Conservation (phyloP, 2,329 filamentous ascomycete genomes). For the Paramyrothecium roridum region DNA sequence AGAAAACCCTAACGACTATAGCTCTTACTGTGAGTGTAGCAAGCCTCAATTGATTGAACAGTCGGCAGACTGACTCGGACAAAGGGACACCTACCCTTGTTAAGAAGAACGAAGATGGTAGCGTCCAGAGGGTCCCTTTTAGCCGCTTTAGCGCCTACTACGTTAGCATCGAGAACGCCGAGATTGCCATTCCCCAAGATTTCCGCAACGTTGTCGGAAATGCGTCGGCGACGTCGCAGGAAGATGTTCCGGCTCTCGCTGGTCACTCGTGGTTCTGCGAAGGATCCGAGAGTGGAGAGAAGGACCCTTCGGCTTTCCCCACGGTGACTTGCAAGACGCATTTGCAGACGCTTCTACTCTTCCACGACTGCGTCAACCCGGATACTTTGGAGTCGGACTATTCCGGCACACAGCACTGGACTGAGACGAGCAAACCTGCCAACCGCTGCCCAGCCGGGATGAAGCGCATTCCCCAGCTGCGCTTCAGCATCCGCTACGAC, state of each 20-base stretch:
- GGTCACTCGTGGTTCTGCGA: not conserved
- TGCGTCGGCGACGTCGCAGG: not conserved
- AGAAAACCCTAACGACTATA: not conserved
- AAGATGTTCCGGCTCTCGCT: not conserved
- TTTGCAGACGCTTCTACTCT: not conserved
- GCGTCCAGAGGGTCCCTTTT: not conserved
- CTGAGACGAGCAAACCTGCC: not conserved
- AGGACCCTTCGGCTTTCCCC: not conserved
- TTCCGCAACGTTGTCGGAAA: not conserved
- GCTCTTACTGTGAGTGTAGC: not conserved
- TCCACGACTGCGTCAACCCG: not conserved
- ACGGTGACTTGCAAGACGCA: not conserved
- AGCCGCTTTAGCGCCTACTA: not conserved
- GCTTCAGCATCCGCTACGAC: conserved; percentile 42
- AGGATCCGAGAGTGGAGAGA: not conserved
- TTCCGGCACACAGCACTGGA: not conserved
- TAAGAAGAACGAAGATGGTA: not conserved
- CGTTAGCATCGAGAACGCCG: not conserved
- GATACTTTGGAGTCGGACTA: not conserved
- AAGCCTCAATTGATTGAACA: not conserved
- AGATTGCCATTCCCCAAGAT: not conserved
- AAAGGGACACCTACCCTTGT: not conserved
- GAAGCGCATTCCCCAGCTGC: conserved; percentile 17
- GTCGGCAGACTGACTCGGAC: not conserved
- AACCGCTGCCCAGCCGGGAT: not conserved